Conservation (phyloP, 345 rosid species). For the Populus alba region DNA sequence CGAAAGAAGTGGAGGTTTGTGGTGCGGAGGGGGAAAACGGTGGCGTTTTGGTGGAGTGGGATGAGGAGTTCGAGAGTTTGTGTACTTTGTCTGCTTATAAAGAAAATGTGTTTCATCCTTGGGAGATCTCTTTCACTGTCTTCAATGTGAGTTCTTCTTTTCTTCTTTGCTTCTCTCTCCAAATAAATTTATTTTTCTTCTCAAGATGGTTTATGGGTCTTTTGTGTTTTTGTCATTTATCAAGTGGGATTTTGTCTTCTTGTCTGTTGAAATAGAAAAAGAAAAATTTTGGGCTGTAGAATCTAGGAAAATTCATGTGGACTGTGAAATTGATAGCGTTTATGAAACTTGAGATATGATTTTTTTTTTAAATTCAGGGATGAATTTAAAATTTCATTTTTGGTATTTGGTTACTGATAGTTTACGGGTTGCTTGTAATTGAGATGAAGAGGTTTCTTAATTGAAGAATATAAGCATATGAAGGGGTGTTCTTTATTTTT, state of each 20-base stretch:
- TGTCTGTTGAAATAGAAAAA: too few relatives aligned
- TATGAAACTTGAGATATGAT: not conserved
- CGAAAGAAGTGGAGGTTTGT: slow-evolving; percentile 50
- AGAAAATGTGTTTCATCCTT: slow-evolving; percentile 73
- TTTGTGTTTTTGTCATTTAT: not conserved
- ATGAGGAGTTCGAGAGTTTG: slow-evolving; percentile 72
- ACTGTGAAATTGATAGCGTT: not conserved
- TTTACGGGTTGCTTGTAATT: not conserved
- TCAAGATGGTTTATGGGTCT: not conserved
- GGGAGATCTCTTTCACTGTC: slow-evolving; percentile 91
- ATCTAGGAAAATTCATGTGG: not conserved
- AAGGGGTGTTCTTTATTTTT: not conserved
- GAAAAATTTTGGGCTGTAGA: not conserved
- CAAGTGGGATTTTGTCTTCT: not conserved
- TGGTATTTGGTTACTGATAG: not conserved
- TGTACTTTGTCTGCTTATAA: slow-evolving; percentile 71
- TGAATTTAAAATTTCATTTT: not conserved
- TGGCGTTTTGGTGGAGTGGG: slow-evolving; percentile 54
- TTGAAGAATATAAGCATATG: not conserved
- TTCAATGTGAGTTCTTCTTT: slow-evolving; percentile 54
- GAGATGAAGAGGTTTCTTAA: not conserved
- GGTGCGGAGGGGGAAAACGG: slow-evolving; percentile 35
- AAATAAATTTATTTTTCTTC: not conserved
- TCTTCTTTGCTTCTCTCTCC: not conserved
- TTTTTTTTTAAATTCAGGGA: not conserved